Evolutionary conservation across 495 filamentous ascomycete species (phyloP).

Genomic region (Penicillium tannophilum): DNA sequence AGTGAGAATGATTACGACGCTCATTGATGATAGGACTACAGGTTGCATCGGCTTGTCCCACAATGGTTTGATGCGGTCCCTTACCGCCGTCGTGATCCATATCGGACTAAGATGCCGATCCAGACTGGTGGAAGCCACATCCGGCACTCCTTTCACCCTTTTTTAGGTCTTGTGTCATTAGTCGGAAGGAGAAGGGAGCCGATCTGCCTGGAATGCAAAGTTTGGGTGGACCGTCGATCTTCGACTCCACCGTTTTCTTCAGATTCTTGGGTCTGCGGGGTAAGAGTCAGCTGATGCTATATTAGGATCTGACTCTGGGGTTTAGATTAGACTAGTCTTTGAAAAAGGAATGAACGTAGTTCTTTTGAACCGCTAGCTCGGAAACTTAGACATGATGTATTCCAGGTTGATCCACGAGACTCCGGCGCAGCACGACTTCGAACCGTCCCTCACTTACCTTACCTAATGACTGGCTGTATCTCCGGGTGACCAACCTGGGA

Average conservation of each 20-base stretch:
- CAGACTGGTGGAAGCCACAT: constrained; percentile 4
- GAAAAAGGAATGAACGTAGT: neutral
- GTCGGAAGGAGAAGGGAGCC: neutral
- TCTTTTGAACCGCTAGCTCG: neutral
- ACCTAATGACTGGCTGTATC: constrained; percentile 16
- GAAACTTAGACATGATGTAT: neutral
- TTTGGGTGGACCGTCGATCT: constrained; percentile 24
- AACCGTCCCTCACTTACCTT: neutral
- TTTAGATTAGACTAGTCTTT: neutral
- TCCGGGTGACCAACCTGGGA: constrained; percentile 3
- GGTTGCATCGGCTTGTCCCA: constrained; percentile 13
- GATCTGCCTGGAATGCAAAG: constrained; percentile 7
- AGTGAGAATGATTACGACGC: neutral
- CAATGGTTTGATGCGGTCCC: constrained; percentile 12
- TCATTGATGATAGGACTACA: constrained; percentile 6
- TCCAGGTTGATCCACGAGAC: constrained; percentile 1
- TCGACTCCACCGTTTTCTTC: constrained; percentile 23
- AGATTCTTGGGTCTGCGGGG: constrained; percentile 24
- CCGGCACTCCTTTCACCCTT: constrained; percentile 6
- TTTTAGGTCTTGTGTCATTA: constrained; percentile 1
- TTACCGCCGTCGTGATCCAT: constrained; percentile 17
- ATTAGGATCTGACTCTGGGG: neutral
- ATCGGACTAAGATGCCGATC: constrained; percentile 6
- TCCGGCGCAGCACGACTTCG: constrained; percentile 3
- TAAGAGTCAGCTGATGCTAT: constrained; percentile 28